Percentiles rank a stretch among this genome's conserved stretches.
phyloP scores from a whole-genome alignment of 805 yeast genomes.

The Nakazawaea wickerhamii region DNA sequence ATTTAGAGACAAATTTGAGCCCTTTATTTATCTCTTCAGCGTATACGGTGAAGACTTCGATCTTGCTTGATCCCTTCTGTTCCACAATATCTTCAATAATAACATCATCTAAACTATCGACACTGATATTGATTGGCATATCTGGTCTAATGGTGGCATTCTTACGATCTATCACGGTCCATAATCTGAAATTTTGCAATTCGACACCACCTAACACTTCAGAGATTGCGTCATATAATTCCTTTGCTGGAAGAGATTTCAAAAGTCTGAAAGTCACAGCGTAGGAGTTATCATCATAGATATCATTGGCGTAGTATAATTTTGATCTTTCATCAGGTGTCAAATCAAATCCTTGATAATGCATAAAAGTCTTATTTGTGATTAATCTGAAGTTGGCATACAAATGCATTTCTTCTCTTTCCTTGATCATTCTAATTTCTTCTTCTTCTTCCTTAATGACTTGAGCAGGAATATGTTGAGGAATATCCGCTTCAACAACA shows the following conservation, averaged over 20 bases:
- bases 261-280: slow-evolving; percentile 48
- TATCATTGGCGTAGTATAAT: slow-evolving; percentile 42
- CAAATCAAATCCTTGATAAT: slow-evolving; percentile 70
- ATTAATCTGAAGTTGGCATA: slow-evolving; percentile 55
- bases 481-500: slow-evolving; percentile 50
- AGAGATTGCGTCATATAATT: slow-evolving; percentile 46
- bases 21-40: slow-evolving; percentile 55
- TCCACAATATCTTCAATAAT: slow-evolving; percentile 50
- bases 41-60: slow-evolving; percentile 48
- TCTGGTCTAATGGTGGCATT: slow-evolving; percentile 69
- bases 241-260: slow-evolving; percentile 49
- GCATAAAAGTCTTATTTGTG: slow-evolving; percentile 46
- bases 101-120: slow-evolving; percentile 25
- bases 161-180: slow-evolving; percentile 62
- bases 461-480: slow-evolving; percentile 61
- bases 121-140: slow-evolving; percentile 27
- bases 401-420: slow-evolving; percentile 66
- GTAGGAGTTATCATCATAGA: slow-evolving; percentile 40
- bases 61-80: slow-evolving; percentile 39
- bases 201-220: slow-evolving; percentile 33
- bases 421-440: slow-evolving; percentile 45
- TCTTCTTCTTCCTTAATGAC: slow-evolving; percentile 60
- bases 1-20: slow-evolving; percentile 26
- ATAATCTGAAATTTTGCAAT: slow-evolving; percentile 42
- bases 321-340: slow-evolving; percentile 53